Evolutionary conservation across 2,329 filamentous ascomycete genomes (phyloP).

Genomic region (Diaporthe vaccinii): DNA sequence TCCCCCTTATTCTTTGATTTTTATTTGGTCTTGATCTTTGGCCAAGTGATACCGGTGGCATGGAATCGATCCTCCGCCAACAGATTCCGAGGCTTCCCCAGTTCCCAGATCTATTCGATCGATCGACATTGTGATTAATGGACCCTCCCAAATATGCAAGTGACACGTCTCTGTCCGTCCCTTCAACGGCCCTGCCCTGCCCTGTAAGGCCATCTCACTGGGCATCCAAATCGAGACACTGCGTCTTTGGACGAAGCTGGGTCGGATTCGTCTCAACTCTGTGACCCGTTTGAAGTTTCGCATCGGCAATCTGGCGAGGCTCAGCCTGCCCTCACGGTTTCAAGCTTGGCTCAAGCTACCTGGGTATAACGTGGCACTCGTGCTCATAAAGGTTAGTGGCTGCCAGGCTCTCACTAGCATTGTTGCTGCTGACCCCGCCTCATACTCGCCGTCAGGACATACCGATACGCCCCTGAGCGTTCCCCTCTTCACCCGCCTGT

Average conservation of each 20-base stretch:
- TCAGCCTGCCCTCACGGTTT: slow-evolving; percentile 5
- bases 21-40: neutral
- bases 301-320: slow-evolving; percentile 3
- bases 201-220: neutral
- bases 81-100: neutral
- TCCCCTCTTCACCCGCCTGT: neutral
- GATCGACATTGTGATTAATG: neutral
- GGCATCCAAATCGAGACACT: neutral
- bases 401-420: neutral
- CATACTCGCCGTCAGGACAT: neutral
- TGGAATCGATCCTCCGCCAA: neutral
- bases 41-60: neutral
- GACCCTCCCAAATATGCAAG: neutral
- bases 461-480: no score
- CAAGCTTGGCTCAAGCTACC: slow-evolving; percentile 21
- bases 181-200: neutral
- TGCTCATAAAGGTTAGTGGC: neutral
- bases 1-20: neutral
- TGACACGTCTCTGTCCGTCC: neutral
- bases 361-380: neutral
- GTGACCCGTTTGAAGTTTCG: slow-evolving; percentile 33
- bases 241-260: neutral
- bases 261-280: slow-evolving; percentile 31
- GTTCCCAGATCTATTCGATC: neutral
- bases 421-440: neutral